A percentile compares a stretch with the other conserved stretches of the same genome.
Conservation (phyloP, 176 grass and related monocot genomes). For the Juncus effusus region DNA sequence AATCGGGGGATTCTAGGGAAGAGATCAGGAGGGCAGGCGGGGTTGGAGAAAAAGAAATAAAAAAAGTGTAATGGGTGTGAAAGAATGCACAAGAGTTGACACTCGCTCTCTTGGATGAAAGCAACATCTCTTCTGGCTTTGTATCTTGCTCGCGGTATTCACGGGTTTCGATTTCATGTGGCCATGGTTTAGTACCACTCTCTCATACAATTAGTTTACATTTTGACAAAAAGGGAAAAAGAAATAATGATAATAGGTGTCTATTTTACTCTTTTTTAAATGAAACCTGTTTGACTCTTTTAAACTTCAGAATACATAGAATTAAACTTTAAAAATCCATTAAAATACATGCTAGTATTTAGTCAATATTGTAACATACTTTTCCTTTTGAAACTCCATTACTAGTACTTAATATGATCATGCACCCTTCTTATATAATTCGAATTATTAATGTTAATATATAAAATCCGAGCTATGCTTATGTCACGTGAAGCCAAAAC, state of each 20-base stretch:
- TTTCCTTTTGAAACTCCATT: background rate
- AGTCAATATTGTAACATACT: background rate
- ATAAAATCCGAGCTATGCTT: conserved; percentile 2
- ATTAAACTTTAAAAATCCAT: background rate
- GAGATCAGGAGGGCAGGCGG: background rate
- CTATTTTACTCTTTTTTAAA: too few relatives aligned
- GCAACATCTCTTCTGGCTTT: conserved; percentile 3
- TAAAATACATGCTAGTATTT: background rate
- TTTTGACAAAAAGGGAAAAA: too few relatives aligned
- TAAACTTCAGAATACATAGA: background rate
- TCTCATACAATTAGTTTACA: too few relatives aligned
- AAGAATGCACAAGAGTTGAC: conserved; percentile 49
- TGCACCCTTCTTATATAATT: background rate
- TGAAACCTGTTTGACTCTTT: background rate
- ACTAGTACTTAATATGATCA: background rate
- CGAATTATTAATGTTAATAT: too few relatives aligned
- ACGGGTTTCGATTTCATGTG: conserved; percentile 23
- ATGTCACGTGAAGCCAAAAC: conserved; percentile 15
- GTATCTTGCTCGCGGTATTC: conserved; percentile 19
- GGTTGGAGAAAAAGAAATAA: conserved; percentile 23
- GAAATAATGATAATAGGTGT: too few relatives aligned
- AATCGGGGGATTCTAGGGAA: background rate
- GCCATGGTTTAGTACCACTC: background rate
- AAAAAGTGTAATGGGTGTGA: conserved; percentile 31
- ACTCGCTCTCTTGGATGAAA: conserved; percentile 28